phyloP scores from a whole-genome alignment of 768 basidiomycete genomes.

The Hortiboletus flavorubellus region DNA sequence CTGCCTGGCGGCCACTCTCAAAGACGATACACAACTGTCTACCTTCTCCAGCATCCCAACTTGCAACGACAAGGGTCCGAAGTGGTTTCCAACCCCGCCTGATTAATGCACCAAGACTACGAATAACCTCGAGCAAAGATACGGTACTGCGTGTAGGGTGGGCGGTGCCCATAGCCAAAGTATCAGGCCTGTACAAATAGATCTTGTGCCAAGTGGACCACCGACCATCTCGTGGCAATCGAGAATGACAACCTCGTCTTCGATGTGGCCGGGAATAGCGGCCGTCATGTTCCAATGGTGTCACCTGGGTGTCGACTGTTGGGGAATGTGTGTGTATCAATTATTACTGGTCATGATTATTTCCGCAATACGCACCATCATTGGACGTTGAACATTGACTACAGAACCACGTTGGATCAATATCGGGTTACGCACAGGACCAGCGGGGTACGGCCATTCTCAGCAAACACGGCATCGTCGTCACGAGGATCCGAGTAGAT shows the following conservation, averaged over 20 bases:
- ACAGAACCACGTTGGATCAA: conserved; percentile 80
- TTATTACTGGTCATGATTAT: not conserved
- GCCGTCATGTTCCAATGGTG: conserved; percentile 93
- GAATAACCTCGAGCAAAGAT: conserved; percentile 51
- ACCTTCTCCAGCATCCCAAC: conserved; percentile 77
- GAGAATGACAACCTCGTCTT: conserved; percentile 79
- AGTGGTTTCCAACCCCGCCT: conserved; percentile 46
- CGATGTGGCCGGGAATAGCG: conserved; percentile 76
- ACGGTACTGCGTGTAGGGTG: conserved; percentile 58
- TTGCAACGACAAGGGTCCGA: conserved; percentile 67
- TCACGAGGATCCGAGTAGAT: conserved; percentile 87
- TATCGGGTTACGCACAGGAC: conserved; percentile 82
- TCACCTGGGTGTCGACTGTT: conserved; percentile 72
- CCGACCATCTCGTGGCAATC: conserved; percentile 87
- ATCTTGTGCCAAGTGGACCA: not conserved
- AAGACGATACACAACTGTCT: conserved; percentile 1
- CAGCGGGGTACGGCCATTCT: conserved; percentile 76
- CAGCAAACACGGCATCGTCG: conserved; percentile 72
- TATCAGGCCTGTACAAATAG: too few species aligned
- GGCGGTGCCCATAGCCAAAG: conserved; percentile 46
- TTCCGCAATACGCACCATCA: conserved; percentile 36
- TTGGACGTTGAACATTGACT: conserved; percentile 41
- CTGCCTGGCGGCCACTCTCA: conserved; percentile 21
- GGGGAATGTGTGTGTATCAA: not conserved
- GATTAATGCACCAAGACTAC: conserved; percentile 48